A percentile compares a stretch with the other conserved stretches of the same genome.
Evolutionary conservation across 768 basidiomycete genomes (phyloP).

Genomic region (Amanita pallidorosea): DNA sequence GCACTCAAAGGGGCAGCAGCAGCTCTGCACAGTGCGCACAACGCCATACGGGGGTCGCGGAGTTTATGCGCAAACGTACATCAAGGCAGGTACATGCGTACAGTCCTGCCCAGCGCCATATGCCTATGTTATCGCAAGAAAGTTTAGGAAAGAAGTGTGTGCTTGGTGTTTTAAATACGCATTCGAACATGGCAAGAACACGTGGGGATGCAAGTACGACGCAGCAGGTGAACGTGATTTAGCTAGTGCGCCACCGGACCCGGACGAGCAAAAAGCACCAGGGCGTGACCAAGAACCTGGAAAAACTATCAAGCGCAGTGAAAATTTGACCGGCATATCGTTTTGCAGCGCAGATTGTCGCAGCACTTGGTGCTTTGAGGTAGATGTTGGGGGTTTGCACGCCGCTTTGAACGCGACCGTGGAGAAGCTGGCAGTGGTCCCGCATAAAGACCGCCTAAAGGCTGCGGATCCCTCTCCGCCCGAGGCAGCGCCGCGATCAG

Average conservation of each 20-base stretch:
- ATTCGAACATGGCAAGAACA: conserved; percentile 33
- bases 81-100: conserved; percentile 33
- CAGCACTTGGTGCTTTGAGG: conserved; percentile 22
- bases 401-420: background rate
- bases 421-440: background rate
- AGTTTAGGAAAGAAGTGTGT: conserved; percentile 60
- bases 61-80: conserved; percentile 32
- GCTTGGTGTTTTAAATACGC: conserved; percentile 55
- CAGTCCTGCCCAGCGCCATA: conserved; percentile 39
- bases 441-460: background rate
- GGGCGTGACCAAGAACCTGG: background rate
- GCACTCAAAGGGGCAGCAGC: background rate
- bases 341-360: conserved; percentile 47
- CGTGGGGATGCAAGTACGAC: conserved; percentile 33
- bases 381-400: conserved; percentile 4
- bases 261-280: no score
- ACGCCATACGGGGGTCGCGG: conserved; percentile 44
- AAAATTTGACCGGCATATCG: conserved; percentile 29
- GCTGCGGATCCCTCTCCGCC: background rate
- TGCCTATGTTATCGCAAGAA: conserved; percentile 45
- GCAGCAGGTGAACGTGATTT: background rate
- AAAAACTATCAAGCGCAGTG: background rate
- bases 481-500: background rate
- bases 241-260: background rate
- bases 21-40: conserved; percentile 14